Conservation (phyloP, 352 stramenopile species). For the Phytophthora brassicae region DNA sequence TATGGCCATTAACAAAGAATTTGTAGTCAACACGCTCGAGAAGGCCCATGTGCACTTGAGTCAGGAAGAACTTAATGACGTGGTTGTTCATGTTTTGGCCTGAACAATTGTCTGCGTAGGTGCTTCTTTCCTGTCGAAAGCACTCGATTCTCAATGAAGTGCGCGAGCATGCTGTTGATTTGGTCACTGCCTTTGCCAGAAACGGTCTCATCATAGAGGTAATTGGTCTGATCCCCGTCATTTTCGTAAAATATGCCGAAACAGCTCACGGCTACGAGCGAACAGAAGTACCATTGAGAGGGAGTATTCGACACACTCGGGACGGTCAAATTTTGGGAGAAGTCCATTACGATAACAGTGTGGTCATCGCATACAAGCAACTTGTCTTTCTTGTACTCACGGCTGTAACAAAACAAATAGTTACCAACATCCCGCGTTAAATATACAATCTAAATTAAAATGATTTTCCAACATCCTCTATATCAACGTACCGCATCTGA, state of each 20-base stretch:
- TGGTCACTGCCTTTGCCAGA: no score
- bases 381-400: slow-evolving; percentile 13
- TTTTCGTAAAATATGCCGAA: no score
- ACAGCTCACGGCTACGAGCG: slow-evolving; percentile 12
- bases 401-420: slow-evolving; percentile 14
- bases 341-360: slow-evolving; percentile 19
- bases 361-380: not conserved
- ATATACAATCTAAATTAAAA: no score
- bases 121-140: not conserved
- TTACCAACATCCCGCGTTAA: slow-evolving; percentile 3
- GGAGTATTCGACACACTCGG: slow-evolving; percentile 1
- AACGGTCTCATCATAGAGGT: no score
- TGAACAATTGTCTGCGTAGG: no score
- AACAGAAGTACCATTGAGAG: slow-evolving; percentile 29
- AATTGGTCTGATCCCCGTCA: no score
- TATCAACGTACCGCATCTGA: slow-evolving; percentile 13
- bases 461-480: no score
- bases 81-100: slow-evolving; percentile 24
- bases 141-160: not conserved
- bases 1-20: slow-evolving; percentile 28
- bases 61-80: slow-evolving; percentile 13
- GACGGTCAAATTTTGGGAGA: slow-evolving; percentile 24
- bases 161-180: slow-evolving; percentile 2
- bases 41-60: not conserved
- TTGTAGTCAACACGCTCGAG: slow-evolving; percentile 7